phyloP scores from a whole-genome alignment of 164 flowering plant species.

The Aristolochia contorta region DNA sequence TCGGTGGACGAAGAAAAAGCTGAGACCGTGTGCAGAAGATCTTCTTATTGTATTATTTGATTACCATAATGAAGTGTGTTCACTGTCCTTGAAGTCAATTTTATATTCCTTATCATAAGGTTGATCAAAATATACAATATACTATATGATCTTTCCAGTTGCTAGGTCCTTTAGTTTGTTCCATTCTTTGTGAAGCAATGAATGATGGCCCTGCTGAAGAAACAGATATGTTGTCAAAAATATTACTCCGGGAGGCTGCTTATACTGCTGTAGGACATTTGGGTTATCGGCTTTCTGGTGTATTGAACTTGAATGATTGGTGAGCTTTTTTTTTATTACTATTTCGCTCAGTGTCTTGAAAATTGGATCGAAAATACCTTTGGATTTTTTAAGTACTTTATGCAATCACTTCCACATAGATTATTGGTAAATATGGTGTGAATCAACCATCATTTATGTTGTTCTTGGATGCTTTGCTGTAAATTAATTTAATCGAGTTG shows the following conservation, averaged over 20 bases:
- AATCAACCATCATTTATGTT: too few species aligned
- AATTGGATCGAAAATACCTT: background rate
- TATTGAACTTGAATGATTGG: constrained; percentile 92
- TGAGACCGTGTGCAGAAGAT: constrained; percentile 98
- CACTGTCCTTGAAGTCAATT: too few species aligned
- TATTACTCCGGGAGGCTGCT: constrained; percentile 97
- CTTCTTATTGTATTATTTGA: constrained; percentile 89
- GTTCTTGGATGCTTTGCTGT: too few species aligned
- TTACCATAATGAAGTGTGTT: constrained; percentile 69
- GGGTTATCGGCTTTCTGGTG: constrained; percentile 83
- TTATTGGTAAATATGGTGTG: too few species aligned
- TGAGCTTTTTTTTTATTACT: constrained; percentile 12
- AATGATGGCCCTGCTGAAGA: constrained; percentile 64
- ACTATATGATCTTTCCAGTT: constrained; percentile 41
- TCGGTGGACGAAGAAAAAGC: constrained; percentile 88
- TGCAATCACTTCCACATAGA: too few species aligned
- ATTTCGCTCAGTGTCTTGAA: background rate
- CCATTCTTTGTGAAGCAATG: constrained; percentile 94
- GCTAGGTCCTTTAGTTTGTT: constrained; percentile 85
- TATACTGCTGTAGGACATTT: constrained; percentile 95
- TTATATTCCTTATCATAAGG: background rate
- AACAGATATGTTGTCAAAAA: constrained; percentile 63
- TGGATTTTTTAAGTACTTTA: background rate
- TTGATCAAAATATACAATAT: too few species aligned
- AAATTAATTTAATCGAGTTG: too few species aligned